Conservation (phyloP, 169 alveolate genomes). For the Neospora caninum region DNA sequence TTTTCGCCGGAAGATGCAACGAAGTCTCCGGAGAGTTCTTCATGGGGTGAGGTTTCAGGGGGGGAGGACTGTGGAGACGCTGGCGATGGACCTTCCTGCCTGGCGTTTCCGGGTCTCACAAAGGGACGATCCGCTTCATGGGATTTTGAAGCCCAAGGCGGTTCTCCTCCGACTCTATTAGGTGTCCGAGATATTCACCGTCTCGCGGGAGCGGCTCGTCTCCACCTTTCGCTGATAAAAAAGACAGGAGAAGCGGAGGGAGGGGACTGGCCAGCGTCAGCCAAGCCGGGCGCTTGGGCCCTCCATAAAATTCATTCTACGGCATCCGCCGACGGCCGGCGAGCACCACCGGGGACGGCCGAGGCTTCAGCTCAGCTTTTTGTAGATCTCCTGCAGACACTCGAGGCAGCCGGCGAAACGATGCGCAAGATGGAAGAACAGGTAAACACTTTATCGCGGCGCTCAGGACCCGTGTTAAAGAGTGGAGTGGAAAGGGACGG, state of each 20-base stretch:
- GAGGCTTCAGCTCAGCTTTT: slow-evolving; percentile 11
- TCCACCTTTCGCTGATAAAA: not conserved
- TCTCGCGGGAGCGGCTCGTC: not conserved
- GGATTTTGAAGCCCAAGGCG: not conserved
- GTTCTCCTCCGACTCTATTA: not conserved
- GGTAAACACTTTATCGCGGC: not conserved
- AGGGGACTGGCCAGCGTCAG: not conserved
- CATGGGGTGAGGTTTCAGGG: not conserved
- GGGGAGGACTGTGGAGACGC: not conserved
- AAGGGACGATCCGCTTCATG: not conserved
- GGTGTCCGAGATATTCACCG: not conserved
- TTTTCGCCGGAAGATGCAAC: not conserved
- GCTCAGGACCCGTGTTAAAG: too few species aligned
- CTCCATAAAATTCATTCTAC: not conserved
- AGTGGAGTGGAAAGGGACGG: too few species aligned
- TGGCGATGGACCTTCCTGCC: not conserved
- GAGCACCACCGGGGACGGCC: not conserved
- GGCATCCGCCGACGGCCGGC: not conserved
- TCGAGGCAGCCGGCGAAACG: slow-evolving; percentile 1
- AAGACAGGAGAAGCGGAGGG: not conserved
- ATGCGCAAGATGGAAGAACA: not conserved
- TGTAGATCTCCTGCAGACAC: not conserved
- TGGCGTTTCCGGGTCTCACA: not conserved
- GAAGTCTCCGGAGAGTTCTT: not conserved
- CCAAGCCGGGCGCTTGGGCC: not conserved